Conservation (phyloP, 169 alveolate species). For the Babesia bovis region DNA sequence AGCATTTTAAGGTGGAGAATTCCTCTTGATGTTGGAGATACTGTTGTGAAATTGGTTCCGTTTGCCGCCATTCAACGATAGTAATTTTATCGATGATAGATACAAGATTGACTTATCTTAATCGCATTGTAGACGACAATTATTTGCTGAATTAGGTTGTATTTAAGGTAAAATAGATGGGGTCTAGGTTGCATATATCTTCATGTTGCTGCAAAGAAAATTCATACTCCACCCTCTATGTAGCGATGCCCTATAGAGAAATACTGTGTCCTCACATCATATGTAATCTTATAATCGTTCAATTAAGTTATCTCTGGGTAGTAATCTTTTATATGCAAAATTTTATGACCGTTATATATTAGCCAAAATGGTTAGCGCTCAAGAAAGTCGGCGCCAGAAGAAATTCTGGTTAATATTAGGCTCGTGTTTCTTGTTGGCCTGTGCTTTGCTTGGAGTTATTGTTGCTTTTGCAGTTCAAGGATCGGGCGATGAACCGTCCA, state of each 20-base stretch:
- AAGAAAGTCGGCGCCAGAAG: constrained; percentile 5
- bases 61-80: too few species aligned
- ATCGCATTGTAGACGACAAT: too few species aligned
- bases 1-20: background rate
- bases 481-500: background rate
- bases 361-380: constrained; percentile 26
- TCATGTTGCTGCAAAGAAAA: background rate
- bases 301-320: background rate
- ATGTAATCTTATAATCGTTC: background rate
- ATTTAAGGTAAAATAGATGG: too few species aligned
- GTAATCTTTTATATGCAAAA: background rate
- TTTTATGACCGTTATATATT: background rate
- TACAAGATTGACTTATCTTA: too few species aligned
- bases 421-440: background rate
- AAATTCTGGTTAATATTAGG: constrained; percentile 36
- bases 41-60: background rate
- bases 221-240: background rate
- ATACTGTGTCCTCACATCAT: background rate
- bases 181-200: background rate
- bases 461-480: constrained; percentile 9
- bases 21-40: background rate
- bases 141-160: too few species aligned
- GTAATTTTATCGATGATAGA: too few species aligned
- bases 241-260: background rate
- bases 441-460: background rate